Base-by-base conservation (phyloP, 345 rosid genomes). In the Sisymbrium altissimum region DNA sequence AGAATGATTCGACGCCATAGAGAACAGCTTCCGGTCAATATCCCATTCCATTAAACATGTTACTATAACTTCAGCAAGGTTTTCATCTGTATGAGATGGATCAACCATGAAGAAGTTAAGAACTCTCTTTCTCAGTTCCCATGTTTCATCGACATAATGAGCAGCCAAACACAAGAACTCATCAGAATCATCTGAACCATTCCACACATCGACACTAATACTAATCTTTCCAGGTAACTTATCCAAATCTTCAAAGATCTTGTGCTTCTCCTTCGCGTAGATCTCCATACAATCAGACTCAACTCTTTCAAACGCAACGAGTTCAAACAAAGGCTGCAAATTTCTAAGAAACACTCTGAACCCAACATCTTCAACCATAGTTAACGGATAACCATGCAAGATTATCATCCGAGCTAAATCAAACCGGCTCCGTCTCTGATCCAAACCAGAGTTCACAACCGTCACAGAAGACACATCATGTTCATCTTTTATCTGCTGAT, bases 361-460 rank as follows among this genome's bases (percentile, higher is more conserved):
- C 17, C 91, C 93, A 44, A 74, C 78, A 73, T 91, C 88, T 74
- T 89, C 97, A n/a, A 91, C 97, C 87, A 91, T 85, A 32, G 69
- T 59, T 38, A 89, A 70, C 8, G 97, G 89, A 80, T 87, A 89
- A 5, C 92, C 91, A 63, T 87, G 96, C 52, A 85, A 80, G 21
- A 91, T 89, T 23, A 89, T 87, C 97, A 91, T 91, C 49, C 96
- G 64, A 0, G 90, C 96, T 43, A 91, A 79, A 87, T 91, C 96
- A 50, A 86, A 80, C 53, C 86, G 80, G 52, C 96, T 85, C 55
- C 93, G 75, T 76, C 91, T 87, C 41, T 86, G 93, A 84, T 89
- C 93, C 49, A 86, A 79, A 75, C 54, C 77, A 56, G 58, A 68
- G 48, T 7, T 68, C 0, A 71, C 78, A 39, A 66, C 27, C 33